Conservation (phyloP, 2,329 filamentous ascomycete species). For the Microdochium nivale region DNA sequence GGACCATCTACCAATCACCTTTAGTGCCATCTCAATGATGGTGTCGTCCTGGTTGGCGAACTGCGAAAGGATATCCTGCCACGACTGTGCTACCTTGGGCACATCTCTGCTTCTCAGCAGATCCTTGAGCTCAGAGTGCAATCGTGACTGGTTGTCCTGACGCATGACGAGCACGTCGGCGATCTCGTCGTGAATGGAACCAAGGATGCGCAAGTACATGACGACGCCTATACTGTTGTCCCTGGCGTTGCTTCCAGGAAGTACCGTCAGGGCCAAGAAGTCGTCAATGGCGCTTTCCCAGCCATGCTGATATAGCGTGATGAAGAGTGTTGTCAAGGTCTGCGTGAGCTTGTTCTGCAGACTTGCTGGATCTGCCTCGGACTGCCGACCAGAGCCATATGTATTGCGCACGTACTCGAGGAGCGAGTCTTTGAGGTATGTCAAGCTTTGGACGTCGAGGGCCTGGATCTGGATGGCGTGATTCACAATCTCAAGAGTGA, state of each 20-base stretch:
- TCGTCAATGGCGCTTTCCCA: conserved; percentile 93
- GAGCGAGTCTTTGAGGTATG: conserved; percentile 71
- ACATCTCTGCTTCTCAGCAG: conserved; percentile 80
- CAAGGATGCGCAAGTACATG: conserved; percentile 81
- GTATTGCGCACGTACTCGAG: conserved; percentile 71
- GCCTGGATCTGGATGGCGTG: conserved; percentile 76
- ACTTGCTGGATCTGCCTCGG: conserved; percentile 57
- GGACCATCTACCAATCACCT: conserved; percentile 92
- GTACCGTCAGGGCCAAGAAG: conserved; percentile 66
- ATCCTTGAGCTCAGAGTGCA: conserved; percentile 87
- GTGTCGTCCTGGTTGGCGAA: conserved; percentile 64
- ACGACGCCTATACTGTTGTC: conserved; percentile 71
- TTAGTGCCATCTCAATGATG: conserved; percentile 80
- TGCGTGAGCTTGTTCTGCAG: conserved; percentile 98
- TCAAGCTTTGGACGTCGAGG: conserved; percentile 64
- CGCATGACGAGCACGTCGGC: conserved; percentile 83
- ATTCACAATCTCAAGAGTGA: conserved; percentile 88
- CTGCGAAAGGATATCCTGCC: conserved; percentile 80
- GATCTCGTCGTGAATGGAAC: conserved; percentile 93
- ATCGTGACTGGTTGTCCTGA: conserved; percentile 69
- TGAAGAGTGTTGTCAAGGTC: conserved; percentile 89
- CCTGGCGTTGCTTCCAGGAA: conserved; percentile 46
- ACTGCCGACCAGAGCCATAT: conserved; percentile 54
- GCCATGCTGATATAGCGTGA: conserved; percentile 71
- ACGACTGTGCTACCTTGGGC: conserved; percentile 77